phyloP scores from a whole-genome alignment of 129 eudicot genomes.

The Flaveria bidentis region DNA sequence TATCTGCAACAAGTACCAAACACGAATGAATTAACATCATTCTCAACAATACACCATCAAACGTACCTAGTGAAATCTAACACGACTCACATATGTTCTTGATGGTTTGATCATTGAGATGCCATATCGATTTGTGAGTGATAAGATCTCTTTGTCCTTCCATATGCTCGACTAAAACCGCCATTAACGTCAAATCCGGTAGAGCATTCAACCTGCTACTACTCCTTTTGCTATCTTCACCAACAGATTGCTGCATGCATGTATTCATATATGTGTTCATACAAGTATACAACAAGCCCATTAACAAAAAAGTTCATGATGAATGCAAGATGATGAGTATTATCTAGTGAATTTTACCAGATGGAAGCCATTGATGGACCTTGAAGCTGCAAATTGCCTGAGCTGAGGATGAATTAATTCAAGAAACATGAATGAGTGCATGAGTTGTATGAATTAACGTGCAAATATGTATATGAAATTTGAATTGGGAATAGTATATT shows the following conservation, averaged over 20 bases:
- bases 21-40: neutral
- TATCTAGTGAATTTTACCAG: slow-evolving; percentile 34
- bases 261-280: neutral
- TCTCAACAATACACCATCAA: neutral
- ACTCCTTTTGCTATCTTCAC: slow-evolving; percentile 41
- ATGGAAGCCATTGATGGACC: slow-evolving; percentile 42
- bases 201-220: slow-evolving; percentile 49
- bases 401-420: slow-evolving; percentile 41
- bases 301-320: slow-evolving; percentile 15
- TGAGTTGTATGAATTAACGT: neutral
- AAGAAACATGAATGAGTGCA: slow-evolving; percentile 15
- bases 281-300: slow-evolving; percentile 19
- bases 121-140: slow-evolving; percentile 89
- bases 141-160: slow-evolving; percentile 91
- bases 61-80: neutral
- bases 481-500: neutral
- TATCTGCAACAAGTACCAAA: slow-evolving; percentile 41
- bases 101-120: slow-evolving; percentile 74
- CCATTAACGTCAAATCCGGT: slow-evolving; percentile 89
- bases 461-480: neutral
- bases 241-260: slow-evolving; percentile 18
- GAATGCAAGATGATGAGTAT: slow-evolving; percentile 20
- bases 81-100: slow-evolving; percentile 80
- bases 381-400: slow-evolving; percentile 50
- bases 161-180: slow-evolving; percentile 77